A percentile compares a stretch with the other conserved stretches of the same genome.
Evolutionary conservation across 1,139 yeast species (phyloP).

Genomic region (Debaryomyces udenii): DNA sequence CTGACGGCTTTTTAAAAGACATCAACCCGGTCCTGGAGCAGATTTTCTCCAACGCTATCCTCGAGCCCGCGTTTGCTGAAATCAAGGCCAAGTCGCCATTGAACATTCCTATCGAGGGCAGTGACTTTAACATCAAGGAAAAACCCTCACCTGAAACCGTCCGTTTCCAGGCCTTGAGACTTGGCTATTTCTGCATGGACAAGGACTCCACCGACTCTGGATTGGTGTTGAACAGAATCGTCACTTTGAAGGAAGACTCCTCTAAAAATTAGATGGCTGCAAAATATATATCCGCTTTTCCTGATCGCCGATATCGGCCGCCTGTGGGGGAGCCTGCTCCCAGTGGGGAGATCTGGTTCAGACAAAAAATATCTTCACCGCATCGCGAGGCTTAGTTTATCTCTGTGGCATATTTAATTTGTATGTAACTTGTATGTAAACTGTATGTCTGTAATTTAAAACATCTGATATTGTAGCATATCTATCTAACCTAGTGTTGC

Average conservation of each 20-base stretch:
- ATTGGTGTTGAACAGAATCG: constrained; percentile 82
- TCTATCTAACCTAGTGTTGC: too few species aligned
- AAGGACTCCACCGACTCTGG: constrained; percentile 65
- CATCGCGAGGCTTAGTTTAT: too few species aligned
- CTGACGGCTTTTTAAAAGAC: constrained; percentile 86
- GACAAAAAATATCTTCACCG: too few species aligned
- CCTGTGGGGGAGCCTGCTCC: too few species aligned
- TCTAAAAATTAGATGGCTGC: constrained; percentile 31
- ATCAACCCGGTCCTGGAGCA: constrained; percentile 80
- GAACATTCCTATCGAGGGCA: constrained; percentile 65
- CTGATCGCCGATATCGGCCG: too few species aligned
- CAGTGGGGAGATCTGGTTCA: too few species aligned
- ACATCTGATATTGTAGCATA: too few species aligned
- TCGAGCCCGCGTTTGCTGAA: constrained; percentile 79
- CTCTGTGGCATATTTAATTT: too few species aligned
- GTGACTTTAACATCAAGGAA: constrained; percentile 73
- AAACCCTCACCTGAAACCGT: constrained; percentile 72
- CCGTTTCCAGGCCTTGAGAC: constrained; percentile 96
- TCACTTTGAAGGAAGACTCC: constrained; percentile 82
- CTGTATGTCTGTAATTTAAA: too few species aligned
- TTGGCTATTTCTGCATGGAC: constrained; percentile 94
- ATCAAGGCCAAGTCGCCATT: constrained; percentile 75
- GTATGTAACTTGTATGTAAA: too few species aligned
- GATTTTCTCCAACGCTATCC: constrained; percentile 62
- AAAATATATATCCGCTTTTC: too few species aligned